Evolutionary conservation across 768 basidiomycete genomes (phyloP), one percentile per base, ranked within the genome.

Genomic region (Mycena galopus): DNA sequence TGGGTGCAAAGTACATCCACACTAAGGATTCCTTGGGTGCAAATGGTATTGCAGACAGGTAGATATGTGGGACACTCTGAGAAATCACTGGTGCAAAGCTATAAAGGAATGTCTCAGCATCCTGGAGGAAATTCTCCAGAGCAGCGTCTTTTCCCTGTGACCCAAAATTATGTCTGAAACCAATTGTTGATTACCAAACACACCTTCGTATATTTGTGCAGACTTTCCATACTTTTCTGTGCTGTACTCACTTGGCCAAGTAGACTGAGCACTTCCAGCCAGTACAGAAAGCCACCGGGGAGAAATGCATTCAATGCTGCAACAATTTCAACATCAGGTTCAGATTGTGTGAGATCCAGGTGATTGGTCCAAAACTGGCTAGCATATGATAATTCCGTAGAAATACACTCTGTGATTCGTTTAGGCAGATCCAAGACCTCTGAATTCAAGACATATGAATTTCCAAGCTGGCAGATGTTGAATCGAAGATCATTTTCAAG

Each of bases 241-340:
- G 27, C 56, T 8, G 7, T n/a, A 7, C 21, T 4, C 16, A 57
- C 12, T 21, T 57, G 30, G 1, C 32, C 32, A n/a, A 16, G 21
- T 21, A 57, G 56, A 57, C 56, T 57, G 32, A 57, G n/a, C 17
- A 35, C 56, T 32, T 57, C 56, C 56, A 57, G 19, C 56, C 56
- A 57, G 23, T 33, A 35, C 2, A 57, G 32, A 11, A 57, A 35
- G 35, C 35, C 8, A 3, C 9, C 10, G 21, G 32, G 4, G 10
- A 57, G 17, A 0, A 57, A 57, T 7, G 1, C 10, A 12, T 14
- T 12, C 42, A 42, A 6, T 19, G 6, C 6, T 6, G 14, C 17
- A 19, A 42, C 12, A 16, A 42, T 42, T 6, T 12, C 17, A 12
- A 16, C 16, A 16, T 12, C 16, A 6, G 17, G 17, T 42, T 14